Evolutionary conservation across 345 rosid species (phyloP).

Genomic region (Aurinia saxatilis): DNA sequence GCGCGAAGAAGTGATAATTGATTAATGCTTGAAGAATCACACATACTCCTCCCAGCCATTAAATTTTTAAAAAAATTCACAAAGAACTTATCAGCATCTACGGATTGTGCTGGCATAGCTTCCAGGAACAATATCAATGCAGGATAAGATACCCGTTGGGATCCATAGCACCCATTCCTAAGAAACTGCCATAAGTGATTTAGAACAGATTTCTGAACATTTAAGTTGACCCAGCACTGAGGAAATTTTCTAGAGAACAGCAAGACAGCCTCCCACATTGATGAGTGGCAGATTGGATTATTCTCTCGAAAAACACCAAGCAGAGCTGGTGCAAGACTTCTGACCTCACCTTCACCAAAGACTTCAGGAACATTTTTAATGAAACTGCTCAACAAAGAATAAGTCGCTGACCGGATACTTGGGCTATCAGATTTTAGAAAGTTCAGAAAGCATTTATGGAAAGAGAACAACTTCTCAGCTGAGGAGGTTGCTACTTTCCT

Average conservation of each 20-base stretch:
- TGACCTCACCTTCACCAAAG: conserved; percentile 56
- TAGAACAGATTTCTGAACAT: conserved; percentile 60
- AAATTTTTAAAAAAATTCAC: conserved; percentile 64
- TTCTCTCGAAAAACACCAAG: conserved; percentile 89
- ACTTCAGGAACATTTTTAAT: conserved; percentile 64
- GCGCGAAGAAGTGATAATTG: conserved; percentile 53
- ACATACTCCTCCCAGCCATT: conserved; percentile 70
- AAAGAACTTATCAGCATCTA: conserved; percentile 60
- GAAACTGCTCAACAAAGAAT: conserved; percentile 59
- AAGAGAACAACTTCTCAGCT: conserved; percentile 70
- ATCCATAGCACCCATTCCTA: conserved; percentile 79
- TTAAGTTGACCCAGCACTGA: conserved; percentile 58
- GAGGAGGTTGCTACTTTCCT: conserved; percentile 55
- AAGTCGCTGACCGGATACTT: conserved; percentile 73
- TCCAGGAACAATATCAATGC: conserved; percentile 71
- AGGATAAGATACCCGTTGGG: conserved; percentile 87
- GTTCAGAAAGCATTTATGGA: conserved; percentile 64
- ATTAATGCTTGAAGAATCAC: conserved; percentile 45
- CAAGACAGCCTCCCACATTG: conserved; percentile 89
- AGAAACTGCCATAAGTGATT: conserved; percentile 74
- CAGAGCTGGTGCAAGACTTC: conserved; percentile 52
- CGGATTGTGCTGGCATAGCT: conserved; percentile 49
- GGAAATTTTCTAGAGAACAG: conserved; percentile 74
- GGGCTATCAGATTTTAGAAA: conserved; percentile 69
- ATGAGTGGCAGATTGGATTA: conserved; percentile 74